phyloP scores from a whole-genome alignment of 352 stramenopile genomes.

The Pythium folliculosum region DNA sequence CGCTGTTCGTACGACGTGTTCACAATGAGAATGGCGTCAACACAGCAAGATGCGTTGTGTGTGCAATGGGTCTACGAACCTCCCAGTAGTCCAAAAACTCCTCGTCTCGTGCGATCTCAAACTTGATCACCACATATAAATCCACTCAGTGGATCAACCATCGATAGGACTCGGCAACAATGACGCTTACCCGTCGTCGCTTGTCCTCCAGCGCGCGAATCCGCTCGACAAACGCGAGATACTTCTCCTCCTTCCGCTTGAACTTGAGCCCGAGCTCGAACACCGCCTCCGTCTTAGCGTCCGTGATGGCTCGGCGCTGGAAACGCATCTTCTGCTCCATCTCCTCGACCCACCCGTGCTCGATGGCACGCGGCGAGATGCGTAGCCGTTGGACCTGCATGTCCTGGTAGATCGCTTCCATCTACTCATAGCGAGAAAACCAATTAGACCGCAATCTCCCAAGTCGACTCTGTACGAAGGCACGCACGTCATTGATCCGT shows the following conservation, averaged over 20 bases:
- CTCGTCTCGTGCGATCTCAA: constrained; percentile 74
- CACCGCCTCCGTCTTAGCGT: constrained; percentile 54
- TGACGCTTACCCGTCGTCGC: constrained; percentile 38
- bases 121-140: too few species aligned
- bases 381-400: constrained; percentile 77
- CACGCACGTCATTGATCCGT: constrained; percentile 60
- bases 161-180: too few species aligned
- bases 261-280: constrained; percentile 62
- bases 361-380: constrained; percentile 73
- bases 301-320: constrained; percentile 61
- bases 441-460: not conserved
- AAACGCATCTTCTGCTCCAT: constrained; percentile 76
- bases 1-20: constrained; percentile 33
- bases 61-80: constrained; percentile 30
- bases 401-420: constrained; percentile 81
- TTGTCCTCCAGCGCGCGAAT: constrained; percentile 52
- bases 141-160: too few species aligned
- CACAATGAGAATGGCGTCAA: not conserved
- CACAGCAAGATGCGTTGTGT: not conserved
- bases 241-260: constrained; percentile 52
- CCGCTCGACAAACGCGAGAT: constrained; percentile 35
- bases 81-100: constrained; percentile 82
- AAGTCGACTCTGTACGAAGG: not conserved
- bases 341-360: constrained; percentile 81
- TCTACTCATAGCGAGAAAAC: constrained; percentile 29